phyloP scores from a whole-genome alignment of 2,329 filamentous ascomycete genomes.

The Tolypocladium album region DNA sequence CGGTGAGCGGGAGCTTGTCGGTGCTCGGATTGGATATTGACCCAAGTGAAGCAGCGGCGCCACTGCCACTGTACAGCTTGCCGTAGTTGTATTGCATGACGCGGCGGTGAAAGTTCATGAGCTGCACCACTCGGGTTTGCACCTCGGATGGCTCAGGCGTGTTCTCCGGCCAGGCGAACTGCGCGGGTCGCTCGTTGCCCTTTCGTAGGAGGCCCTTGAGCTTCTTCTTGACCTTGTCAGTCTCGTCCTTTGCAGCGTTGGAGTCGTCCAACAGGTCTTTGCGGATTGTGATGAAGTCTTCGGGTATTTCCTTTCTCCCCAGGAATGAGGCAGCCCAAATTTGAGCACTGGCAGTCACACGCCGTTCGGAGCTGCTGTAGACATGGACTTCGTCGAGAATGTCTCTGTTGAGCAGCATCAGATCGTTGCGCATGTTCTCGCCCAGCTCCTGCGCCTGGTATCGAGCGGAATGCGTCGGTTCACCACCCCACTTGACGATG shows the following conservation, averaged over 20 bases:
- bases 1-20: constrained; percentile 30
- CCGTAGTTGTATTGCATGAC: constrained; percentile 93
- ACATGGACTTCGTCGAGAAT: constrained; percentile 87
- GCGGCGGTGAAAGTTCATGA: constrained; percentile 94
- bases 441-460: constrained; percentile 95
- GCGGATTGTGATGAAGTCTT: constrained; percentile 79
- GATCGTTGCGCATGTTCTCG: constrained; percentile 89
- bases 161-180: constrained; percentile 96
- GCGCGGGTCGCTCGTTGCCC: constrained; percentile 84
- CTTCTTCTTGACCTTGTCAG: constrained; percentile 99
- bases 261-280: constrained; percentile 96
- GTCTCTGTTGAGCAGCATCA: constrained; percentile 85
- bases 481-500: constrained; percentile 98
- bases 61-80: constrained; percentile 60
- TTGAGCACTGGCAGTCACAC: constrained; percentile 91
- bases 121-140: constrained; percentile 78
- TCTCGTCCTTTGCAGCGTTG: constrained; percentile 96
- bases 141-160: constrained; percentile 93
- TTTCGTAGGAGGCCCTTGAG: constrained; percentile 84
- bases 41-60: constrained; percentile 52
- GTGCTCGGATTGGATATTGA: constrained; percentile 40
- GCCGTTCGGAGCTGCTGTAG: constrained; percentile 89
- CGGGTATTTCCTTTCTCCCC: constrained; percentile 71
- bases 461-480: constrained; percentile 91
- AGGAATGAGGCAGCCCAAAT: constrained; percentile 91